phyloP scores from a whole-genome alignment of 73 alveolate genomes.

The Durusdinium trenchii region DNA sequence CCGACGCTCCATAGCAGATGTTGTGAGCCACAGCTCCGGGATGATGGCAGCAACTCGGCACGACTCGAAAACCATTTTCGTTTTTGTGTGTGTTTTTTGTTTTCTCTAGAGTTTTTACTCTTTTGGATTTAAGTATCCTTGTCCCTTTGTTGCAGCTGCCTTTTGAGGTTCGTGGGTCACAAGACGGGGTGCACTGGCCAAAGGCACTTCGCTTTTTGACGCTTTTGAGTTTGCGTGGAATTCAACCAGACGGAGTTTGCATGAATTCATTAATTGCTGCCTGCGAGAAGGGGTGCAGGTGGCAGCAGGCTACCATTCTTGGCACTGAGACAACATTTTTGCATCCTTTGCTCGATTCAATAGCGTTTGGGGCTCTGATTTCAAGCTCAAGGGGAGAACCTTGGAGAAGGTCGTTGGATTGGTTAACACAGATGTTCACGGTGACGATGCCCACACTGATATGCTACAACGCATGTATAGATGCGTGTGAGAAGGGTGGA shows the following conservation, averaged over 20 bases:
- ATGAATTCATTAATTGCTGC: constrained; percentile 27
- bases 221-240: background rate
- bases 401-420: constrained; percentile 1
- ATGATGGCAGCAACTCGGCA: background rate
- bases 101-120: too few relatives aligned
- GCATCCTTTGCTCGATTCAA: constrained; percentile 23
- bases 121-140: too few relatives aligned
- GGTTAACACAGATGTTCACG: background rate
- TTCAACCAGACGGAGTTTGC: background rate
- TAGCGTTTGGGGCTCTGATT: constrained; percentile 12
- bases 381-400: background rate
- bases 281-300: constrained; percentile 42
- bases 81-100: too few relatives aligned
- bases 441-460: background rate
- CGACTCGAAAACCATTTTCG: too few relatives aligned
- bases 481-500: constrained; percentile 61
- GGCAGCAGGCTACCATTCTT: constrained; percentile 11
- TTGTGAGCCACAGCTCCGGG: constrained; percentile 4
- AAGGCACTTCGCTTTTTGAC: background rate
- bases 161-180: too few relatives aligned
- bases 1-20: background rate
- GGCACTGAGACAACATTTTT: background rate
- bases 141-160: too few relatives aligned
- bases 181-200: background rate
- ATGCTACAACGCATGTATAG: constrained; percentile 57